Evolutionary conservation across 257 asterid genomes (phyloP).

Genomic region (Apocynum venetum): DNA sequence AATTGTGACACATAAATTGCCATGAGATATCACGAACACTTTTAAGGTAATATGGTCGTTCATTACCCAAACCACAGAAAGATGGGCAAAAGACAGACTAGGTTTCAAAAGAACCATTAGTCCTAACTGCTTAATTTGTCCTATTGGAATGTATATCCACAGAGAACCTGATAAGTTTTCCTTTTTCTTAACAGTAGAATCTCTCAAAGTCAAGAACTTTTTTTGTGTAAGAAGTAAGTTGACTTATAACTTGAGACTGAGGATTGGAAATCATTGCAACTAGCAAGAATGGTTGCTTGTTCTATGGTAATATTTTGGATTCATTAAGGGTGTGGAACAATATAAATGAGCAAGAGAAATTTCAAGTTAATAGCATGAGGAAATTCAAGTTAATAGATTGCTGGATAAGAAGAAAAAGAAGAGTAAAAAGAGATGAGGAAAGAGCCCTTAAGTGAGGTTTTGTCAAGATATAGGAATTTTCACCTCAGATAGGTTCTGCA

Average conservation of each 20-base stretch:
- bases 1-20: background rate
- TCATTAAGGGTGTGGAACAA: background rate
- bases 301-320: background rate
- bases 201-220: background rate
- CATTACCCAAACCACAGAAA: background rate
- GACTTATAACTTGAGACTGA: background rate
- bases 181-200: background rate
- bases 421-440: no score
- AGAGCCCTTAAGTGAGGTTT: no score
- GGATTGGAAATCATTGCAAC: background rate
- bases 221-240: background rate
- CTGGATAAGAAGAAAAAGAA: background rate
- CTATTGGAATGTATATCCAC: background rate
- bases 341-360: background rate
- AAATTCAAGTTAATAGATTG: background rate
- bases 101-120: background rate
- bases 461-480: no score
- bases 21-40: background rate
- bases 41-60: background rate
- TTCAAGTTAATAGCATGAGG: background rate
- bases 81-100: background rate
- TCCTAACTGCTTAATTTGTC: background rate
- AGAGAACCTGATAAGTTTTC: background rate
- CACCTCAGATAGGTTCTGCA: no score
- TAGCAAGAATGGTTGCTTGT: background rate